Evolutionary conservation across 257 asterid genomes (phyloP).

Genomic region (Solanum lycopersicoides): DNA sequence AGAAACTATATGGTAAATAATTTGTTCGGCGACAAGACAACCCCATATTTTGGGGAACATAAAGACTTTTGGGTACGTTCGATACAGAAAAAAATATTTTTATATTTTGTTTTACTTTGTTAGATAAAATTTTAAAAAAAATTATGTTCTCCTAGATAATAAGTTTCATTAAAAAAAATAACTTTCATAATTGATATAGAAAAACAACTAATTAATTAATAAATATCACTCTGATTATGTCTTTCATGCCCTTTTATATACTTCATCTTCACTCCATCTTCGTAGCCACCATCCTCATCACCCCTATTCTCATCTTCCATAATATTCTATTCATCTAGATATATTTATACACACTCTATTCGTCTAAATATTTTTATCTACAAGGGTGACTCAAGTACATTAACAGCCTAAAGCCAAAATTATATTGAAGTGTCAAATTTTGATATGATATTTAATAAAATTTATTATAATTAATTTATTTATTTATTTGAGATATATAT

Average conservation of each 20-base stretch:
- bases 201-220: too few relatives aligned
- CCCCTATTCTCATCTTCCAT: neutral
- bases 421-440: neutral
- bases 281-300: neutral
- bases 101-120: too few relatives aligned
- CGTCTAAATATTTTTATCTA: too few relatives aligned
- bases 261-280: neutral
- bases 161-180: too few relatives aligned
- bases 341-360: too few relatives aligned
- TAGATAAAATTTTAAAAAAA: accelerated
- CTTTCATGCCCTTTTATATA: neutral
- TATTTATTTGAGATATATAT: neutral
- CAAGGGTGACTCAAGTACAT: neutral
- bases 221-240: too few relatives aligned
- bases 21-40: neutral
- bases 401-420: too few relatives aligned
- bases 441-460: too few relatives aligned
- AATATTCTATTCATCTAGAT: too few relatives aligned
- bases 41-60: neutral
- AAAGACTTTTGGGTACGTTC: neutral
- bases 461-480: too few relatives aligned
- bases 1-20: neutral
- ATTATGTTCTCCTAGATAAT: too few relatives aligned
- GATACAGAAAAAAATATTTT: too few relatives aligned
- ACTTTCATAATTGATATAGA: accelerated